Evolutionary conservation across 1,284 basidiomycete genomes (phyloP).

Genomic region (Ustilago cynodontis): DNA sequence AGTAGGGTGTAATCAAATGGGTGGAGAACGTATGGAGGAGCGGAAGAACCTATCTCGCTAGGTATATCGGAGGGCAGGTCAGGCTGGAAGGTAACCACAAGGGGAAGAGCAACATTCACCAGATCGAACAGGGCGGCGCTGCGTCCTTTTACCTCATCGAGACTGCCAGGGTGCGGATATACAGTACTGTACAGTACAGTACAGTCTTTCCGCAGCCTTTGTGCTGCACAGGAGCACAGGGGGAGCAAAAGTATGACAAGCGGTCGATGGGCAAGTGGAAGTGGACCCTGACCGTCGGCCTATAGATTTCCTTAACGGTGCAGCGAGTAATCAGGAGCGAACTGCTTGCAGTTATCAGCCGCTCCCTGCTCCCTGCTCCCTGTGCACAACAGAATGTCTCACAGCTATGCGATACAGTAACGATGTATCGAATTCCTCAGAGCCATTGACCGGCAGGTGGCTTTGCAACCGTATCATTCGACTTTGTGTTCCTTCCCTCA

Average conservation of each 20-base stretch:
- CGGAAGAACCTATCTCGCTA: too few species aligned
- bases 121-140: too few species aligned
- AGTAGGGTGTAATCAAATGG: too few species aligned
- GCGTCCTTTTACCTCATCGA: background rate
- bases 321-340: slow-evolving; percentile 8
- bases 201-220: background rate
- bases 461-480: slow-evolving; percentile 10
- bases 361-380: background rate
- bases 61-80: background rate
- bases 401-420: background rate
- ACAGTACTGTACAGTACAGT: too few species aligned
- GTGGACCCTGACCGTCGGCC: background rate
- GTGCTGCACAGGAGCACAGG: background rate
- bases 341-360: too few species aligned
- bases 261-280: background rate
- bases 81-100: background rate
- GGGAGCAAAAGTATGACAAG: background rate
- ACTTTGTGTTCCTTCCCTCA: background rate
- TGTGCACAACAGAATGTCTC: background rate
- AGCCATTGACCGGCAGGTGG: slow-evolving; percentile 14
- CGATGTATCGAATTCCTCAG: background rate
- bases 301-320: background rate
- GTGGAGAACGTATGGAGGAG: background rate
- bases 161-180: background rate
- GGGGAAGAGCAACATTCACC: background rate